Conservation (phyloP, 495 filamentous ascomycete species). For the Lineolata rhizophorae region DNA sequence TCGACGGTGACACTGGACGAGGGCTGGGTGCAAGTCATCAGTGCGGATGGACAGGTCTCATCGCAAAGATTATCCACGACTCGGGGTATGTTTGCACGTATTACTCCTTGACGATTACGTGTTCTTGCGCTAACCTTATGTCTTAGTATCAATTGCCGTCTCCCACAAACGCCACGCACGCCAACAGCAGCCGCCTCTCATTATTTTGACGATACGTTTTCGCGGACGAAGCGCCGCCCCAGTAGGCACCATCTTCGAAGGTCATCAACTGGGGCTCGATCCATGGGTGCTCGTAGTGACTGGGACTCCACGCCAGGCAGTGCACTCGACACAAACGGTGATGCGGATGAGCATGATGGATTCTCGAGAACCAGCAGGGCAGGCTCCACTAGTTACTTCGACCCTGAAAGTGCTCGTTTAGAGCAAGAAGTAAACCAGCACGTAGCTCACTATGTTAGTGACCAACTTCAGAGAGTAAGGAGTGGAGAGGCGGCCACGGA, state of each 20-base stretch:
- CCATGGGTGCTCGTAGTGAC: conserved; percentile 73
- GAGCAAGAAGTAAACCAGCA: too few relatives aligned
- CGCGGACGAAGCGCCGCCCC: conserved; percentile 18
- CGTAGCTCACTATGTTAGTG: conserved; percentile 16
- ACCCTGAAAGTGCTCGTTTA: too few relatives aligned
- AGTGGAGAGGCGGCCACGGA: conserved; percentile 9
- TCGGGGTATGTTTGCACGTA: conserved; percentile 42
- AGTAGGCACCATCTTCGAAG: conserved; percentile 38
- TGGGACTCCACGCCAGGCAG: conserved; percentile 25
- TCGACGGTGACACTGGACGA: conserved; percentile 76
- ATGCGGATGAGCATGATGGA: conserved; percentile 14
- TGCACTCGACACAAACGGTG: conserved; percentile 12
- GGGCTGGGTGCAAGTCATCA: conserved; percentile 87
- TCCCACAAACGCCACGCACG: conserved; percentile 80
- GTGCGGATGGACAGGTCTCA: conserved; percentile 91
- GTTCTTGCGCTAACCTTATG: conserved; percentile 3
- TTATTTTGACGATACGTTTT: conserved; percentile 89
- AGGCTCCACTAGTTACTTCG: too few relatives aligned
- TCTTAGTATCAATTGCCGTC: conserved; percentile 71
- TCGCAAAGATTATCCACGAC: conserved; percentile 93
- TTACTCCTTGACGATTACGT: conserved; percentile 1
- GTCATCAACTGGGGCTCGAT: conserved; percentile 52
- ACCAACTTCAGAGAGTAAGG: conserved; percentile 16
- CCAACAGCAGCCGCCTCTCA: conserved; percentile 63
- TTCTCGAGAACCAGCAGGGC: too few relatives aligned